phyloP scores from a whole-genome alignment of 306 rosid genomes.

The Carpinus viminea region DNA sequence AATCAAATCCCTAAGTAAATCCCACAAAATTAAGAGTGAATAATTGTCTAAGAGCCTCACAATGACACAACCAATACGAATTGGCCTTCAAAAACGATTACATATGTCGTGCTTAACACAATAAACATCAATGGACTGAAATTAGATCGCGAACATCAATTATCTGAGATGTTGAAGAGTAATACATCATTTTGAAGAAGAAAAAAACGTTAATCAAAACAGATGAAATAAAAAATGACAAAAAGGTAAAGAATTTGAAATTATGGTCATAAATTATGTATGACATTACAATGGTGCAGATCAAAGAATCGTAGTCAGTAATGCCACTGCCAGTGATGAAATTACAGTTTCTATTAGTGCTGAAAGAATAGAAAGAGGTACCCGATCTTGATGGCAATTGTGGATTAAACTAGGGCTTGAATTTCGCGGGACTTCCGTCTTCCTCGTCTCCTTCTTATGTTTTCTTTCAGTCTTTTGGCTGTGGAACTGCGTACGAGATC shows the following conservation, averaged over 20 bases:
- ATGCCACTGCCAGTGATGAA: background rate
- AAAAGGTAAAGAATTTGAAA: background rate
- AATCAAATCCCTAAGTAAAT: background rate
- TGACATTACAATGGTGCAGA: background rate
- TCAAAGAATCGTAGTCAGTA: background rate
- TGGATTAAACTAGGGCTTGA: background rate
- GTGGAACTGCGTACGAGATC: background rate
- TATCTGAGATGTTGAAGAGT: too few species aligned
- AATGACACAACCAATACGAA: background rate
- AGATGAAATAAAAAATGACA: too few species aligned
- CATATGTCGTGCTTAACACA: background rate
- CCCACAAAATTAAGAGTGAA: background rate
- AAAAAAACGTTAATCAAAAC: too few species aligned
- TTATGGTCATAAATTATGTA: background rate
- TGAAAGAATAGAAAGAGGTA: background rate
- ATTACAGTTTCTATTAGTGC: background rate
- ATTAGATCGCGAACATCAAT: too few species aligned
- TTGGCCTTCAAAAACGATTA: background rate
- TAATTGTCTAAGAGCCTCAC: background rate
- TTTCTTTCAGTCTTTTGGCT: background rate
- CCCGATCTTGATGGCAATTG: background rate
- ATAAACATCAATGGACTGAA: background rate
- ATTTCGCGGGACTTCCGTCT: background rate
- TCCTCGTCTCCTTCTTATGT: background rate
- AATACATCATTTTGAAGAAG: background rate